These are phyloP conservation scores for Rhazya stricta DNA, from an alignment of 257 asterid species.

Conservation along the genomic window DNA sequence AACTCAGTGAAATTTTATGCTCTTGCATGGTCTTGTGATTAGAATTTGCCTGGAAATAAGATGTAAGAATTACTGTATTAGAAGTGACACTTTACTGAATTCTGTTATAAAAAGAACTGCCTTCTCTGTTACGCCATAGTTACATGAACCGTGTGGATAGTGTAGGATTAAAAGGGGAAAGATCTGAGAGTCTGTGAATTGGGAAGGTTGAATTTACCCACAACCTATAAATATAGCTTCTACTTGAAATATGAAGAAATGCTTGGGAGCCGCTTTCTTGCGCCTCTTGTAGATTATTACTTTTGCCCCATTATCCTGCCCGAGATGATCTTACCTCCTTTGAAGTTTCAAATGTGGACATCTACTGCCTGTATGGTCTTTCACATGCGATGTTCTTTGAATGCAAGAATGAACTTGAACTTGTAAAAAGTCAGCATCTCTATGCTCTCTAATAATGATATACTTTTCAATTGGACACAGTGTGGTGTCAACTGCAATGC, in stretches of 20 bases:
- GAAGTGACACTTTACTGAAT: neutral
- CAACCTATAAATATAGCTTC: neutral
- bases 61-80: neutral
- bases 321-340: neutral
- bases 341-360: neutral
- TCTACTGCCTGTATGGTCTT: neutral
- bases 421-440: neutral
- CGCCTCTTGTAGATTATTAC: neutral
- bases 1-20: neutral
- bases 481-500: constrained; percentile 61
- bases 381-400: neutral
- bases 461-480: constrained; percentile 28
- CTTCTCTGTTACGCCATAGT: neutral
- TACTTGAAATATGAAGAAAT: neutral
- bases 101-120: neutral
- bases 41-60: neutral
- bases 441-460: neutral
- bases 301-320: neutral
- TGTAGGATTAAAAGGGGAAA: neutral
- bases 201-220: neutral
- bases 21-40: neutral
- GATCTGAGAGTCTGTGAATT: neutral
- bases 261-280: neutral
- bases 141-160: neutral
- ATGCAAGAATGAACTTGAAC: neutral